A percentile compares a stretch with the other conserved stretches of the same genome.
Evolutionary conservation across 257 asterid species (phyloP).

Genomic region (Paraleonurus japonicus): DNA sequence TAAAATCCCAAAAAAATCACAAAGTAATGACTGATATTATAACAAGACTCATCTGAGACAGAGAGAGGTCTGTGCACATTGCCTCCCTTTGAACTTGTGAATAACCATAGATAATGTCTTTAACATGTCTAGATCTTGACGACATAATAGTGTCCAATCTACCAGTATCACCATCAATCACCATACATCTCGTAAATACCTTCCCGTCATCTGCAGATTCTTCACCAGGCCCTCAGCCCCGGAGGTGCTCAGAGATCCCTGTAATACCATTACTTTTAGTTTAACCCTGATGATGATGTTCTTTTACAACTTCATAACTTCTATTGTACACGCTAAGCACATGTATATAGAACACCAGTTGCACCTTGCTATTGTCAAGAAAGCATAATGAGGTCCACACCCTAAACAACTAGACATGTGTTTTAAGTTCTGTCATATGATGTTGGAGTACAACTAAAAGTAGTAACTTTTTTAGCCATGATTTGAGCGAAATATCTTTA

Average conservation of each 20-base stretch:
- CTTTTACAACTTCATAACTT: background rate
- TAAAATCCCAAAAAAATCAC: background rate
- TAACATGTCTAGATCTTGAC: conserved; percentile 5
- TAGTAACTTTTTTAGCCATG: no score
- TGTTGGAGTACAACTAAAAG: no score
- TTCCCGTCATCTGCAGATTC: conserved; percentile 72
- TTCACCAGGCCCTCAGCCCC: conserved; percentile 79
- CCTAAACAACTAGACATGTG: no score
- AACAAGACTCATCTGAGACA: conserved; percentile 24
- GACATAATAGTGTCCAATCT: background rate
- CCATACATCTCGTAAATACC: conserved; percentile 90
- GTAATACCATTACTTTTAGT: conserved; percentile 27
- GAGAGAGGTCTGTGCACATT: conserved; percentile 28
- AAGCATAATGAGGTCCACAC: no score
- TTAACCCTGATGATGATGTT: background rate
- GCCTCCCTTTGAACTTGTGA: conserved; percentile 19
- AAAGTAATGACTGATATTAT: conserved; percentile 6
- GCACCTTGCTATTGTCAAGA: no score
- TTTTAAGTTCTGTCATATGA: no score
- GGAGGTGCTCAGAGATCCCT: conserved; percentile 77
- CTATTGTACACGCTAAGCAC: background rate
- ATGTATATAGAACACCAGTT: no score
- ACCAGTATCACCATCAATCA: conserved; percentile 23
- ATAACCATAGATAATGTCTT: background rate
- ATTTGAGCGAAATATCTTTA: no score